Evolutionary conservation across 805 yeast species (phyloP).

Genomic region (Candida morakotiae): DNA sequence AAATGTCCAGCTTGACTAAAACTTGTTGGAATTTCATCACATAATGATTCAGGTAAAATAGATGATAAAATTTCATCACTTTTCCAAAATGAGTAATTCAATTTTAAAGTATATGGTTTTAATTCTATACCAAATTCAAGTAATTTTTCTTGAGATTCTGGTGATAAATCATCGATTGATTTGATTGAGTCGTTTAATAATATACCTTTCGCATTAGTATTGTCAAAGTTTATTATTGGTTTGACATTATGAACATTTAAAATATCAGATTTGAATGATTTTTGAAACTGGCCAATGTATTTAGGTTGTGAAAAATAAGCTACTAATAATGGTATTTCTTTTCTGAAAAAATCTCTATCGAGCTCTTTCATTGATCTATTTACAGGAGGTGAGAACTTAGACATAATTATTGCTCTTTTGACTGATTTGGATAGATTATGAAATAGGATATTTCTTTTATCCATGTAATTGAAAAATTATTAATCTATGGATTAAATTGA

Average conservation of each 20-base stretch:
- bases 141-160: conserved; percentile 42
- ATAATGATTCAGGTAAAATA: conserved; percentile 65
- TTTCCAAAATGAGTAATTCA: conserved; percentile 82
- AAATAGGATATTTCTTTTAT: conserved; percentile 2
- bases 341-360: conserved; percentile 62
- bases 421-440: conserved; percentile 4
- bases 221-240: conserved; percentile 49
- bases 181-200: conserved; percentile 48
- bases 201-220: conserved; percentile 46
- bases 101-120: conserved; percentile 47
- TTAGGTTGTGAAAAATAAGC: conserved; percentile 68
- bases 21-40: conserved; percentile 80
- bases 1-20: conserved; percentile 93
- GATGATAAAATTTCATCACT: conserved; percentile 81
- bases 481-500: not conserved
- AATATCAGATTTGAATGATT: conserved; percentile 53
- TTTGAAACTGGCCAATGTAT: conserved; percentile 58
- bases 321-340: conserved; percentile 56
- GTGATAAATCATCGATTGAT: conserved; percentile 30
- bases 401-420: conserved; percentile 16
- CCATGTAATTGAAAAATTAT: conserved; percentile 1
- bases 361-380: conserved; percentile 60
- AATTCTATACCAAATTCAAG: conserved; percentile 44
- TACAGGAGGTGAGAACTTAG: conserved; percentile 58
- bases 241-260: conserved; percentile 47